Percentiles rank a stretch among this genome's conserved stretches.
These are phyloP conservation scores for Sporothrix humicola DNA, from an alignment of 2,329 filamentous ascomycete genomes.

Conservation along the genomic window DNA sequence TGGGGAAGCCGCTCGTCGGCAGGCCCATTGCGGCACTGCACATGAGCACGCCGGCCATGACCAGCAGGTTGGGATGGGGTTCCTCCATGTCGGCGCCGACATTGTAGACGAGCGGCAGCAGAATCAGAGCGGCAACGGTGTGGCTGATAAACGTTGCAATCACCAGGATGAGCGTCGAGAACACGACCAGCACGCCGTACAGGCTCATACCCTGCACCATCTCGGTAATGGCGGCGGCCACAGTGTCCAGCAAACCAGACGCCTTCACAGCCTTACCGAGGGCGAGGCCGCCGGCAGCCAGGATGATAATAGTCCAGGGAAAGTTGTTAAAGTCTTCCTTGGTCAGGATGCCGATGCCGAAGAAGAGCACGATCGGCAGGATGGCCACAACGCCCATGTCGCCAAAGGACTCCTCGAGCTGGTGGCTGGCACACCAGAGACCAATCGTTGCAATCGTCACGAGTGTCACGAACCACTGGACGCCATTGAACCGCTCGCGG, in stretches of 20 bases:
- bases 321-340: conserved; percentile 99
- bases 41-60: conserved; percentile 96
- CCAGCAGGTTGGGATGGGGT: conserved; percentile 90
- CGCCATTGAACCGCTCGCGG: conserved; percentile 82
- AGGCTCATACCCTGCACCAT: conserved; percentile 78
- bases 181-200: conserved; percentile 86
- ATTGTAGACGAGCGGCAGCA: conserved; percentile 85
- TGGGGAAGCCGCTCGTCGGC: conserved; percentile 95
- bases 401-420: conserved; percentile 84
- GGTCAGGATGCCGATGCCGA: conserved; percentile 91
- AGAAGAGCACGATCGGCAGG: conserved; percentile 93
- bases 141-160: conserved; percentile 98
- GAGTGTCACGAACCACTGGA: conserved; percentile 90
- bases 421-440: conserved; percentile 91
- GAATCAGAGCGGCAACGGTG: conserved; percentile 93
- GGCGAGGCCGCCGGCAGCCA: conserved; percentile 89
- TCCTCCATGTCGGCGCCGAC: conserved; percentile 85
- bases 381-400: conserved; percentile 99
- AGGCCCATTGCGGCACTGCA: conserved; percentile 97
- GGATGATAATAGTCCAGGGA: conserved; percentile 99
- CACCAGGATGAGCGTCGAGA: conserved; percentile 81
- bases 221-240: conserved; percentile 77
- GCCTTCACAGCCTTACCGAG: conserved; percentile 94
- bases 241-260: conserved; percentile 87
- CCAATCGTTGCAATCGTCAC: conserved; percentile 84